Percentiles rank a stretch among this genome's conserved stretches.
Conservation (phyloP, 2,329 filamentous ascomycete genomes). For the Verticillium nubilum region DNA sequence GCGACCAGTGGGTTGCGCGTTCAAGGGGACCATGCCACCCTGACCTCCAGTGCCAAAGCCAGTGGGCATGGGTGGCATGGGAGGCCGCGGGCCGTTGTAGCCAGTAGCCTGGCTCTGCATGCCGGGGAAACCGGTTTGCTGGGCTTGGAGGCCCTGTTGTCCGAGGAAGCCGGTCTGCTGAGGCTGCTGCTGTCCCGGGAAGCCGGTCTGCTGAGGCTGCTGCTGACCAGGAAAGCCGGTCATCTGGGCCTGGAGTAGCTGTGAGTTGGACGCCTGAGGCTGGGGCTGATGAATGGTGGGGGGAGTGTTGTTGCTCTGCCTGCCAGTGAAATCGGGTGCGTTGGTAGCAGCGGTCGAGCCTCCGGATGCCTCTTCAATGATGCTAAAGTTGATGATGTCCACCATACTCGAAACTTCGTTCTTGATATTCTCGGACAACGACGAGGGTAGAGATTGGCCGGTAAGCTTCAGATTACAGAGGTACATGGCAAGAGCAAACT, state of each 20-base stretch:
- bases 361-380: conserved; percentile 63
- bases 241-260: conserved; percentile 60
- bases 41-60: conserved; percentile 48
- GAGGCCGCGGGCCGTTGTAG: conserved; percentile 72
- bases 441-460: conserved; percentile 71
- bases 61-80: conserved; percentile 78
- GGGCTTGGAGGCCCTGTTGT: conserved; percentile 54
- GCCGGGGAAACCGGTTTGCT: conserved; percentile 65
- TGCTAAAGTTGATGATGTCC: conserved; percentile 94
- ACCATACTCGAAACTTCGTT: conserved; percentile 99
- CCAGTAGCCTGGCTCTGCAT: conserved; percentile 69
- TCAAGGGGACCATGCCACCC: conserved; percentile 68
- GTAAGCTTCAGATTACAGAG: conserved; percentile 91
- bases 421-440: conserved; percentile 77
- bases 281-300: conserved; percentile 63
- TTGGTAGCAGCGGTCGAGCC: conserved; percentile 53
- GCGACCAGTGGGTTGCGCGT: conserved; percentile 87
- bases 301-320: conserved; percentile 41
- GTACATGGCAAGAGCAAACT: conserved; percentile 98
- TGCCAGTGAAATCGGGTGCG: conserved; percentile 61
- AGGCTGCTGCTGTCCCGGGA: conserved; percentile 43
- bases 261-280: conserved; percentile 67
- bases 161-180: conserved; percentile 51
- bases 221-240: conserved; percentile 54
- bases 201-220: conserved; percentile 42